phyloP scores from a whole-genome alignment of 192 early-diverging fungal species.

The Backusella parvicylindrica region DNA sequence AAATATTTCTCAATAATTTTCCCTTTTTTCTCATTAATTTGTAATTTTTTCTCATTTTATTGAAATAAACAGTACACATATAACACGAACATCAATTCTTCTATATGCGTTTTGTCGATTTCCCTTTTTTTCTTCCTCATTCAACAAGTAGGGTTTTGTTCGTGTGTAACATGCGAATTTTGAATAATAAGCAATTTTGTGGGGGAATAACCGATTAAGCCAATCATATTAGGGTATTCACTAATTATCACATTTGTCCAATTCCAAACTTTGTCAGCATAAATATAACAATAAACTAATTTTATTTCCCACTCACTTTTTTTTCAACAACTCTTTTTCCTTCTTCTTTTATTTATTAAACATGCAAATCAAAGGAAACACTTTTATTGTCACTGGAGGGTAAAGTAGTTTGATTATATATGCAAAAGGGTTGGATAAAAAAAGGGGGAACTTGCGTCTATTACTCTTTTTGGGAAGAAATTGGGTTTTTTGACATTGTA shows the following conservation, averaged over 20 bases:
- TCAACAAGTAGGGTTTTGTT: too few species aligned
- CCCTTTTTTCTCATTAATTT: too few species aligned
- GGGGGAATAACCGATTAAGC: not conserved
- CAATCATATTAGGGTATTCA: not conserved
- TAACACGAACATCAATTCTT: too few species aligned
- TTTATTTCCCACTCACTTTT: not conserved
- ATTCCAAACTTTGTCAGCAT: not conserved
- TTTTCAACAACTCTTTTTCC: not conserved
- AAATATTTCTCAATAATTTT: too few species aligned
- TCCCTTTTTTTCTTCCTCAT: too few species aligned
- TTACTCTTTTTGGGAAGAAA: not conserved
- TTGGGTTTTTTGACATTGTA: not conserved
- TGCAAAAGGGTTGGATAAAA: not conserved
- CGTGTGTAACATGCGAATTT: not conserved
- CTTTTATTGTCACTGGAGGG: conserved; percentile 28
- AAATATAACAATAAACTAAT: not conserved
- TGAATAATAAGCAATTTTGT: not conserved
- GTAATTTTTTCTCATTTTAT: too few species aligned
- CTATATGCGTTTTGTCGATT: too few species aligned
- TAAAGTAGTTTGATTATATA: not conserved
- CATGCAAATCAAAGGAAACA: conserved; percentile 10
- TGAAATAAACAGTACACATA: too few species aligned
- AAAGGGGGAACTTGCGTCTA: not conserved
- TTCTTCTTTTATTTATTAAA: not conserved
- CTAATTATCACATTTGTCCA: not conserved